A percentile compares a stretch with the other conserved stretches of the same genome.
These are phyloP conservation scores for Dryas alaskensis DNA, from an alignment of 306 rosid species.

Conservation along the genomic window DNA sequence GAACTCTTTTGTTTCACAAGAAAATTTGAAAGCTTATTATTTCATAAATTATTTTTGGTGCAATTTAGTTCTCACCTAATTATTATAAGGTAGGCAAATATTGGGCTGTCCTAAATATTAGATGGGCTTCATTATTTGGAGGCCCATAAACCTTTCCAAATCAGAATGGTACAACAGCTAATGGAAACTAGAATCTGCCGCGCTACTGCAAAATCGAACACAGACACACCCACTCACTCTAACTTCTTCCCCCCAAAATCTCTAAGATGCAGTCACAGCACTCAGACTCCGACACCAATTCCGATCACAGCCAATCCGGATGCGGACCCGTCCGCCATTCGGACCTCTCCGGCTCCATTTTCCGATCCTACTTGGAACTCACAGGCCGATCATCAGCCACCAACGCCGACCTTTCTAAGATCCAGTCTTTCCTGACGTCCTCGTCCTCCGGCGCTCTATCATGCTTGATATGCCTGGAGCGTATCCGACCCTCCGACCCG, in stretches of 20 bases:
- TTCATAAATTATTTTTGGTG: background rate
- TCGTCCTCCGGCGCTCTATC: slow-evolving; percentile 95
- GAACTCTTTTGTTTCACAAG: background rate
- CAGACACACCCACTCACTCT: background rate
- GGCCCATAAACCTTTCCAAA: background rate
- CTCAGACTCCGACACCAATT: slow-evolving; percentile 56
- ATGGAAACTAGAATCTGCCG: slow-evolving; percentile 1
- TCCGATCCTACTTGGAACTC: slow-evolving; percentile 70
- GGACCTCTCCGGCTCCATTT: slow-evolving; percentile 73
- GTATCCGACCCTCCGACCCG: slow-evolving; percentile 72
- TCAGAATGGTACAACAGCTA: too few species aligned
- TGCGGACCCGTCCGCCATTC: slow-evolving; percentile 50
- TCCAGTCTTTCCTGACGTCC: slow-evolving; percentile 82
- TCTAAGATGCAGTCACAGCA: slow-evolving; percentile 35
- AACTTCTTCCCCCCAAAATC: background rate
- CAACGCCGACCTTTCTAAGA: slow-evolving; percentile 70
- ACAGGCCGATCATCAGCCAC: slow-evolving; percentile 55
- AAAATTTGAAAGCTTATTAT: background rate
- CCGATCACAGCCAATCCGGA: slow-evolving; percentile 38
- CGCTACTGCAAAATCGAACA: background rate
- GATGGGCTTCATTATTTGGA: background rate
- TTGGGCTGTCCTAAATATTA: background rate
- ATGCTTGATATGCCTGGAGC: slow-evolving; percentile 90
- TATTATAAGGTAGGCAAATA: background rate
- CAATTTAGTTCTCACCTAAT: too few species aligned